Evolutionary conservation across 306 rosid species (phyloP).

Genomic region (Psophocarpus tetragonolobus): DNA sequence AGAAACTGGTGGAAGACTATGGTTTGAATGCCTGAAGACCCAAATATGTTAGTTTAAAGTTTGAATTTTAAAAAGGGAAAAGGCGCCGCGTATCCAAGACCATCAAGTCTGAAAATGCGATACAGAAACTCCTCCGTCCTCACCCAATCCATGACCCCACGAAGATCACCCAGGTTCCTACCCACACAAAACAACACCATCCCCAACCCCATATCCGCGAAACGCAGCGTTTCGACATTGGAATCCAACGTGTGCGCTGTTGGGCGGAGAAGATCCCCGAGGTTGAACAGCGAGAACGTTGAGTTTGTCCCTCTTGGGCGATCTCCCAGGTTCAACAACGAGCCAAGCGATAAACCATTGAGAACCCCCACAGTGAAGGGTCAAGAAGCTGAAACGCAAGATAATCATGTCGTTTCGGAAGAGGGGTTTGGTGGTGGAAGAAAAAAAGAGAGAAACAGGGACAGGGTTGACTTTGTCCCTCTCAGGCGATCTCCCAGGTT

Average conservation of each 20-base stretch:
- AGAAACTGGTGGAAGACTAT: too few relatives aligned
- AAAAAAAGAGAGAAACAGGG: slow-evolving; percentile 6
- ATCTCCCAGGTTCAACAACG: not conserved
- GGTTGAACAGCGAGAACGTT: slow-evolving; percentile 26
- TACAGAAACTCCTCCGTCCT: slow-evolving; percentile 13
- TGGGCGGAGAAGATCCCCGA: slow-evolving; percentile 37
- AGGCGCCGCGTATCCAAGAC: too few relatives aligned
- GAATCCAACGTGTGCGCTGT: slow-evolving; percentile 15
- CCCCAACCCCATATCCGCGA: not conserved
- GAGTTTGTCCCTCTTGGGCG: not conserved
- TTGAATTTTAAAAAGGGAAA: too few relatives aligned
- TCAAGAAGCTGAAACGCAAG: not conserved
- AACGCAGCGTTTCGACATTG: not conserved
- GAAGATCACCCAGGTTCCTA: slow-evolving; percentile 63
- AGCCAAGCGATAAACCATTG: slow-evolving; percentile 2
- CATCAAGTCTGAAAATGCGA: slow-evolving; percentile 61
- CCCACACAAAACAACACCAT: not conserved
- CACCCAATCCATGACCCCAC: slow-evolving; percentile 26
- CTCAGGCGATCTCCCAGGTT: not conserved
- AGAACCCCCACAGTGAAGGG: slow-evolving; percentile 10
- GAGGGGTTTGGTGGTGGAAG: slow-evolving; percentile 15
- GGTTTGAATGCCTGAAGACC: too few relatives aligned
- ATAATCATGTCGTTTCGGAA: not conserved
- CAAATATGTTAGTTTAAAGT: too few relatives aligned
- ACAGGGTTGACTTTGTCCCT: not conserved